These are phyloP conservation scores for Arachis monticola DNA, from an alignment of 331 rosid species.

Conservation along the genomic window DNA sequence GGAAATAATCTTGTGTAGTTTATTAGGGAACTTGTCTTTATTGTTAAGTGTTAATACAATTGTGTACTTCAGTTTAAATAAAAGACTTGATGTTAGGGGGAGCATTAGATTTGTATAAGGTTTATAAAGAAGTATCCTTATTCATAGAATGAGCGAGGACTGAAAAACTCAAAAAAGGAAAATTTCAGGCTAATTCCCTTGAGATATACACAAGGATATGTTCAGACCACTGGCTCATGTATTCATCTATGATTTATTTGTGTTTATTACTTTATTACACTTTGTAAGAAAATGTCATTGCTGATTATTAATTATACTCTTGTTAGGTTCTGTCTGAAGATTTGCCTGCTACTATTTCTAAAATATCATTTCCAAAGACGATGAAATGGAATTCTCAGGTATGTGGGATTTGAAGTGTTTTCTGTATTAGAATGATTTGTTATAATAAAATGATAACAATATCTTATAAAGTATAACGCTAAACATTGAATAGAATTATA, in stretches of 20 bases:
- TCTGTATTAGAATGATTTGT: neutral
- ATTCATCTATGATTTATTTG: constrained; percentile 30
- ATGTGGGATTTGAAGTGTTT: constrained; percentile 26
- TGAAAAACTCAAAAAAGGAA: neutral
- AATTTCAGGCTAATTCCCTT: constrained; percentile 23
- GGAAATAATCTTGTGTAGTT: neutral
- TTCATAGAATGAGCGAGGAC: neutral
- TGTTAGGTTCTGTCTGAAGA: constrained; percentile 82
- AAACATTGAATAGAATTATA: neutral
- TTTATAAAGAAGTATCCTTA: neutral
- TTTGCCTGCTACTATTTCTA: constrained; percentile 70
- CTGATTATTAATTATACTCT: constrained; percentile 35
- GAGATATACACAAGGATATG: neutral
- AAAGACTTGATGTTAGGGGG: neutral
- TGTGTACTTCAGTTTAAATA: too few relatives aligned
- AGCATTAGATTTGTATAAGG: neutral
- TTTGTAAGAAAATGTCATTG: constrained; percentile 3
- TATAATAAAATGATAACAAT: neutral
- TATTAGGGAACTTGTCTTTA: too few relatives aligned
- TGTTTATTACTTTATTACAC: constrained; percentile 1
- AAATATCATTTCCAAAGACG: constrained; percentile 88
- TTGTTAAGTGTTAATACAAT: too few relatives aligned
- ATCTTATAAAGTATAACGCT: neutral
- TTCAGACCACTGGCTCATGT: constrained; percentile 1
- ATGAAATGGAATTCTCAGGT: constrained; percentile 98